Conservation (phyloP, 78 protist species). For the Dictyostelium intermedium region DNA sequence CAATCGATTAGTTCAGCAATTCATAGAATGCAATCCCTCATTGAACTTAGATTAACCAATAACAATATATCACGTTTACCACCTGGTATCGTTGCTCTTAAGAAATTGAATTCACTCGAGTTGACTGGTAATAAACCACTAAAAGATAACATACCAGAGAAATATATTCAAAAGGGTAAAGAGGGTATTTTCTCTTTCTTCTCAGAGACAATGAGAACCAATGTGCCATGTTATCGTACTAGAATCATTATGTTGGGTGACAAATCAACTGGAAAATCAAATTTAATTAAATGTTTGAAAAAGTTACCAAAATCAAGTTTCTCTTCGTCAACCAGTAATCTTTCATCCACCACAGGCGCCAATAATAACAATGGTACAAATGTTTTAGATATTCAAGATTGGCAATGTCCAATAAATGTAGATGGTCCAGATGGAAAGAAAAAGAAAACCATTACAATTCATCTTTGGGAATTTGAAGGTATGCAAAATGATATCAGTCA, state of each 20-base stretch:
- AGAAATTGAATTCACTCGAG: constrained; percentile 33
- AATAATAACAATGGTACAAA: constrained; percentile 5
- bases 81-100: constrained; percentile 69
- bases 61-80: constrained; percentile 60
- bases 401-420: constrained; percentile 31
- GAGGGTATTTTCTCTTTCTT: constrained; percentile 62
- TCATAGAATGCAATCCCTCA: constrained; percentile 64
- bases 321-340: background rate
- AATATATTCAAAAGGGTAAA: constrained; percentile 39
- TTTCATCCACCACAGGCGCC: background rate
- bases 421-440: constrained; percentile 49
- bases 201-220: constrained; percentile 59
- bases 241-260: constrained; percentile 48
- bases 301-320: constrained; percentile 34
- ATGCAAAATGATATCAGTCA: constrained; percentile 43
- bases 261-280: constrained; percentile 51
- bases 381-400: constrained; percentile 64
- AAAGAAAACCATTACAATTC: constrained; percentile 27
- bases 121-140: constrained; percentile 60
- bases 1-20: constrained; percentile 61
- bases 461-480: constrained; percentile 78
- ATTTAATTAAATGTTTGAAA: constrained; percentile 52
- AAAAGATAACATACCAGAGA: constrained; percentile 50
- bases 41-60: constrained; percentile 51
- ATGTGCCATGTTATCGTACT: constrained; percentile 65